Evolutionary conservation across 1,139 yeast genomes (phyloP).

Genomic region (Geotrichum histeridarum): DNA sequence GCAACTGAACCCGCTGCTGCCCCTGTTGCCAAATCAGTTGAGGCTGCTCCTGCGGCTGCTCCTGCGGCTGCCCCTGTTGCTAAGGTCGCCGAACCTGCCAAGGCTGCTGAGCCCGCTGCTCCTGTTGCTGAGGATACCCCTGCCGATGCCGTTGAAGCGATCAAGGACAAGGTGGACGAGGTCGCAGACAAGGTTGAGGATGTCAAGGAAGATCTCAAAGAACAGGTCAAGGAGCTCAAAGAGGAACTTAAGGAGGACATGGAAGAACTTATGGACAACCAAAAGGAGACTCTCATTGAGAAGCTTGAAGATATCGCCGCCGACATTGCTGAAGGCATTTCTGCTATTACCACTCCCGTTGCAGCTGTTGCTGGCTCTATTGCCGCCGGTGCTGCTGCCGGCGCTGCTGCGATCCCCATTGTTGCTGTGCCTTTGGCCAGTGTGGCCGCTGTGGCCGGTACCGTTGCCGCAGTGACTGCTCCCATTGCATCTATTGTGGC

Average conservation of each 20-base stretch:
- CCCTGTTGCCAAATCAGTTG: slow-evolving; percentile 5
- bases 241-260: background rate
- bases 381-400: slow-evolving; percentile 19
- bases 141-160: background rate
- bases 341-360: slow-evolving; percentile 14
- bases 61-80: slow-evolving; percentile 3
- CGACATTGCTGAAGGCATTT: slow-evolving; percentile 14
- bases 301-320: slow-evolving; percentile 17
- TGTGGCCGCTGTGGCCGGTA: slow-evolving; percentile 15
- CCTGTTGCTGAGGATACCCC: slow-evolving; percentile 43
- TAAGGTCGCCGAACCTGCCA: background rate
- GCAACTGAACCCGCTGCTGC: slow-evolving; percentile 7
- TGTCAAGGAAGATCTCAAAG: background rate
- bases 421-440: slow-evolving; percentile 15
- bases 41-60: background rate
- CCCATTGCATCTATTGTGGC: slow-evolving; percentile 18
- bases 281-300: slow-evolving; percentile 10
- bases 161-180: background rate
- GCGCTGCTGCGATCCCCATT: slow-evolving; percentile 15
- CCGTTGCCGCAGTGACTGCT: slow-evolving; percentile 17
- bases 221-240: background rate
- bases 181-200: background rate
- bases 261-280: background rate
- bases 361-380: slow-evolving; percentile 18
- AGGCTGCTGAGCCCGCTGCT: slow-evolving; percentile 30